Base-by-base conservation (phyloP, 352 stramenopile genomes). In the Globisporangium iwayamae region DNA sequence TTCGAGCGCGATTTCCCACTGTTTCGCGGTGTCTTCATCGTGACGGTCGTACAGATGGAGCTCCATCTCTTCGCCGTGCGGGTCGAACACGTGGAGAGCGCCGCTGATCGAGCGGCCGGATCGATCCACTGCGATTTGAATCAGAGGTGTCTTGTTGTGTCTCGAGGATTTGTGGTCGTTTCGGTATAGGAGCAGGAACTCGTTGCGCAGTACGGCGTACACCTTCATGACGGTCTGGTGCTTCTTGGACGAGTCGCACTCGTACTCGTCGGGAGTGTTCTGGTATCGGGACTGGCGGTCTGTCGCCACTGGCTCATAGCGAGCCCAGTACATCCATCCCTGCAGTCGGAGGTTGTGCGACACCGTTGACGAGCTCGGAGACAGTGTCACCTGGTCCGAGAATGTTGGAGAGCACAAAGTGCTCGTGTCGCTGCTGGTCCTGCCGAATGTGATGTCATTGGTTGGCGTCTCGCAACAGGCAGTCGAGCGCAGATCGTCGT, bases 1-100 rank as follows among this genome's bases (percentile, higher is more conserved):
- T 58, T 89, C 79, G 2, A 93, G 68, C 10, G 78, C 75, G 3
- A 80, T 56, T 34, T 73, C 64, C 83, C 83, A 93, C 13, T 62
- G 56, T 22, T 62, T 38, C 22, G 65, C 53, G 3, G 50, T 60
- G 8, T 62, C 50, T 8, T 62, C 59, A 63, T 93, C 74, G 6
- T 74, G 45, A 16, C 81, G 74, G 51, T 78, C 55, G 70, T 71
- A 77, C 65, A 85, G 47, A 63, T 78, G 62, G 63, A 87, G 64
- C 73, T 78, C 67, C 66, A 83, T 69, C 9, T 73, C 60, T 30
- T 83, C 54, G 32, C 66, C 67, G 13, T 78, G 63, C 28, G 74
- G 72, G 20, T 83, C 74, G 4, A 71, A 55, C 4, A 83, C 64
- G 41, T 73, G 64, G 46, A 83, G 79, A 5, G 64, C 72, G 30